phyloP scores from a whole-genome alignment of 2,329 filamentous ascomycete genomes.

The Dothistroma septosporum region DNA sequence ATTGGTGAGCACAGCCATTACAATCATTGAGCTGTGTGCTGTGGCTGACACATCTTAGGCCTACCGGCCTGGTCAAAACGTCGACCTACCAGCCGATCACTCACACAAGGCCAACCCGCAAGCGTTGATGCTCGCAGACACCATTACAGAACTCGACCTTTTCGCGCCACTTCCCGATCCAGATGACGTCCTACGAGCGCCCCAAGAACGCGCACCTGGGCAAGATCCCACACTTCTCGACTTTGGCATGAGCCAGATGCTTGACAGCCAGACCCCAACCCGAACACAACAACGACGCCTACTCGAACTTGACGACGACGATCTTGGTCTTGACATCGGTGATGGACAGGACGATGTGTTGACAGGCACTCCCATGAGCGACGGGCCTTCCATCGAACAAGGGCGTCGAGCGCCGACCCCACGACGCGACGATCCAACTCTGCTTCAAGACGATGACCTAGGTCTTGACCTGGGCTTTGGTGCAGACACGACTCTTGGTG shows the following conservation, averaged over 20 bases:
- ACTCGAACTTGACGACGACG: slow-evolving; percentile 52
- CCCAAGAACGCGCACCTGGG: slow-evolving; percentile 28
- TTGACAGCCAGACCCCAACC: slow-evolving; percentile 42
- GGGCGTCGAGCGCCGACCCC: slow-evolving; percentile 75
- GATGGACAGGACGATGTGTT: slow-evolving; percentile 42
- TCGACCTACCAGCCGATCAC: slow-evolving; percentile 79
- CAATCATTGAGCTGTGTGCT: neutral
- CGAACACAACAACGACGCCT: slow-evolving; percentile 21
- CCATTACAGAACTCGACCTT: slow-evolving; percentile 87
- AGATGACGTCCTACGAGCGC: slow-evolving; percentile 64
- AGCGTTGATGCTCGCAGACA: slow-evolving; percentile 83
- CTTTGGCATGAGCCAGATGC: slow-evolving; percentile 69
- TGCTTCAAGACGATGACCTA: slow-evolving; percentile 56
- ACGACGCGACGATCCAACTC: slow-evolving; percentile 53
- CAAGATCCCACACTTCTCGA: slow-evolving; percentile 48
- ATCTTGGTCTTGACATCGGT: slow-evolving; percentile 62
- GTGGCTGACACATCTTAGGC: slow-evolving; percentile 54
- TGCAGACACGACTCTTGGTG: slow-evolving; percentile 30
- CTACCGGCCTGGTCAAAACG: slow-evolving; percentile 86
- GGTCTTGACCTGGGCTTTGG: slow-evolving; percentile 46
- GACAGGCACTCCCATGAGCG: slow-evolving; percentile 32
- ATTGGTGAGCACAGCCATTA: slow-evolving; percentile 63
- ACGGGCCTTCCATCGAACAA: slow-evolving; percentile 67
- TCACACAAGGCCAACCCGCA: slow-evolving; percentile 77
- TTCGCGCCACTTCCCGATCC: slow-evolving; percentile 76